phyloP scores from a whole-genome alignment of 768 basidiomycete species.

The Basidioascus undulatus region DNA sequence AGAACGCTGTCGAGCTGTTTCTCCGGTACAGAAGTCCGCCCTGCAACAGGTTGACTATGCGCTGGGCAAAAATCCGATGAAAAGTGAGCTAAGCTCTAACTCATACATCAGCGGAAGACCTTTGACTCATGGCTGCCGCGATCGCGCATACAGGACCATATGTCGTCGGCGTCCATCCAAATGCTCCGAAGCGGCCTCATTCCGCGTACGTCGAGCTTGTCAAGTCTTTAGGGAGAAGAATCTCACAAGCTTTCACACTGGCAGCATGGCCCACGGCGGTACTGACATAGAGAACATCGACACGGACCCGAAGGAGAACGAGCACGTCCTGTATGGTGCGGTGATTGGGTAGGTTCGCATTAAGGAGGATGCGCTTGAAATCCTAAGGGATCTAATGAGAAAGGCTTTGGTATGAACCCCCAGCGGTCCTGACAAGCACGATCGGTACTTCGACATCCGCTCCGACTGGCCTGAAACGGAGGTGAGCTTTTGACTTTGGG shows the following conservation, averaged over 20 bases:
- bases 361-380: too few relatives aligned
- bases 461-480: slow-evolving; percentile 75
- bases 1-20: background rate
- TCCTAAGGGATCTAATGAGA: too few relatives aligned
- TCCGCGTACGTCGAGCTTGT: too few relatives aligned
- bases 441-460: slow-evolving; percentile 58
- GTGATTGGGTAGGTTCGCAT: too few relatives aligned
- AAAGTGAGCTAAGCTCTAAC: too few relatives aligned
- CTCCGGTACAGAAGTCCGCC: slow-evolving; percentile 37
- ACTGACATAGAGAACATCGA: slow-evolving; percentile 41
- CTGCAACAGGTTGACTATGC: slow-evolving; percentile 53
- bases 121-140: too few relatives aligned
- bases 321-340: slow-evolving; percentile 60
- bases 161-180: slow-evolving; percentile 67
- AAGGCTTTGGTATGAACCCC: too few relatives aligned
- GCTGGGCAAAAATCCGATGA: slow-evolving; percentile 75
- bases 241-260: too few relatives aligned
- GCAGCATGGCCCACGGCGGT: slow-evolving; percentile 62
- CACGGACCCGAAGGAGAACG: slow-evolving; percentile 40
- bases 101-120: too few relatives aligned
- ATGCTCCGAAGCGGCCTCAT: slow-evolving; percentile 71
- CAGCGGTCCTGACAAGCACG: slow-evolving; percentile 51
- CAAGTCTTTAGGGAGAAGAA: too few relatives aligned
- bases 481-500: too few relatives aligned
- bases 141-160: too few relatives aligned